These are phyloP conservation scores for Oxyria digyna DNA, from an alignment of 148 eudicot genomes.

Conservation along the genomic window DNA sequence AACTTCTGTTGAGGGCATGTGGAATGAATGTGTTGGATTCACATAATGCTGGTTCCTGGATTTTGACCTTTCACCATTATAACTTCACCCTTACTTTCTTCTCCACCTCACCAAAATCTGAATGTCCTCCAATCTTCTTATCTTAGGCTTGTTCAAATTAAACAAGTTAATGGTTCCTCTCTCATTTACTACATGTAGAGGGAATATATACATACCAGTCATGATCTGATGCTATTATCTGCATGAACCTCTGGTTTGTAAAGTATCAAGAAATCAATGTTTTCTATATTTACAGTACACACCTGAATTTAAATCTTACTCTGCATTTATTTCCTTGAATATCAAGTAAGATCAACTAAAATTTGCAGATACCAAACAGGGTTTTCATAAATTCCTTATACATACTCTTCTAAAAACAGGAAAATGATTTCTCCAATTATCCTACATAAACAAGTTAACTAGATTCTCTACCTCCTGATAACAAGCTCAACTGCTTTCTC, in stretches of 20 bases:
- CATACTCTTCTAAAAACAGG: not conserved
- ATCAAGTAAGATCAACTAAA: not conserved
- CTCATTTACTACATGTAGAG: too few species aligned
- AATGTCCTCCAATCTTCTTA: too few species aligned
- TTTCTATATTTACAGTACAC: too few species aligned
- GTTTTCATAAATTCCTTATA: not conserved
- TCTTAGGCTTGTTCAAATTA: not conserved
- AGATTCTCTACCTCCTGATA: not conserved
- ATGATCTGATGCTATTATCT: too few species aligned
- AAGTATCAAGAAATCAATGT: too few species aligned
- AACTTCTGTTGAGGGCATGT: constrained; percentile 3
- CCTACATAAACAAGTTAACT: constrained; percentile 5
- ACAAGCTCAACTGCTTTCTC: not conserved
- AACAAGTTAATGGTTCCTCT: too few species aligned
- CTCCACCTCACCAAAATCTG: too few species aligned
- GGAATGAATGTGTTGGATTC: not conserved
- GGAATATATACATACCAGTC: too few species aligned
- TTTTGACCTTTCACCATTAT: not conserved
- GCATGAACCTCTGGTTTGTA: too few species aligned
- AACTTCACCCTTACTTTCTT: too few species aligned
- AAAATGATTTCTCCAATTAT: not conserved
- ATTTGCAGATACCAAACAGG: not conserved
- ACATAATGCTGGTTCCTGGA: not conserved
- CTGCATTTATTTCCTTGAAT: too few species aligned
- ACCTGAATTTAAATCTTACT: not conserved